Base-by-base conservation (phyloP, 2,329 filamentous ascomycete species). In the Arthrobotrys megalospora region DNA sequence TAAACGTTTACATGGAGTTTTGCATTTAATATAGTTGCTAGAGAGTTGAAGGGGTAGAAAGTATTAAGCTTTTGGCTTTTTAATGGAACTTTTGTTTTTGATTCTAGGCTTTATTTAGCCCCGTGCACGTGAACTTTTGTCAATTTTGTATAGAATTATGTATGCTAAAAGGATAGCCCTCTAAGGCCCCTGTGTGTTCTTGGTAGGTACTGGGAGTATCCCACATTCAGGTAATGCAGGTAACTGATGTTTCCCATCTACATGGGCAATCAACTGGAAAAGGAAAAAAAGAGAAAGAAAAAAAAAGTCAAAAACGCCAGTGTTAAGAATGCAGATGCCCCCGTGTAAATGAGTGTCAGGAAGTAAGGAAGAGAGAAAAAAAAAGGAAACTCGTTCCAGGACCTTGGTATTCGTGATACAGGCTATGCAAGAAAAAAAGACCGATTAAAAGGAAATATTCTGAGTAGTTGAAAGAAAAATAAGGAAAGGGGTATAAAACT, bases 1-100 rank as follows among this genome's bases (percentile, higher is more conserved):
- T n/a, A n/a, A 28, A 28, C 24, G 24, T 28, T 28, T 28, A 5
- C 24, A 28, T 28, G 24, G 24, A 28, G 24, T 28, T 28, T 28
- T 28, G 24, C 24, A 28, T 28, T 2, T 28, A 5, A 28, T 28
- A 28, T 28, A 28, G 24, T 28, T 28, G 5, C 24, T 28, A 28
- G 5, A 28, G 24, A 28, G 24, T 28, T 2, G 24, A 28, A 5
- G 24, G 2, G 5, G 24, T 28, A 28, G 24, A 28, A 28, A 28
- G 24, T 28, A 24, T 65, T 73, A 24, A 1, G 43, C 12, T 62
- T 62, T 82, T 65, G 12, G 8, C 8, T 1, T 38, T 38, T 3
- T 38, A 45, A 45, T 45, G n/a, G 2, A n/a, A 45, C 12, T 45
- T 45, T 45, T 12, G 12, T 45, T 45, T 45, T 16, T 3, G n/a